These are phyloP conservation scores for Cryphonectria carpinicola DNA, from an alignment of 2,329 filamentous ascomycete genomes.

Conservation along the genomic window DNA sequence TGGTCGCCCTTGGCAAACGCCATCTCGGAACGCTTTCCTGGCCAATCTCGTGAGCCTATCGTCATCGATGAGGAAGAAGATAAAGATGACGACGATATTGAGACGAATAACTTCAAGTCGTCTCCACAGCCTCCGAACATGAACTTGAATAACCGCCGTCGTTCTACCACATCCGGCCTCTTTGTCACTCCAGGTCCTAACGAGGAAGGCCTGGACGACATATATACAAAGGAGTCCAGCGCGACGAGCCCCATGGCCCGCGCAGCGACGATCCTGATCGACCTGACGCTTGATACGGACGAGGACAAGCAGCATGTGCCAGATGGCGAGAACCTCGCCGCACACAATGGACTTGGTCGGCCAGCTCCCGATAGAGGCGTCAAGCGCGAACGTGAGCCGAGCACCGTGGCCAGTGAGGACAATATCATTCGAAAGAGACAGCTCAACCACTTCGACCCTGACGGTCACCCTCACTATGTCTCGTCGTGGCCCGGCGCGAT, in stretches of 20 bases:
- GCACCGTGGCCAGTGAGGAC: not conserved
- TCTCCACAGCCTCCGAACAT: too few species aligned
- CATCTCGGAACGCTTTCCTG: not conserved
- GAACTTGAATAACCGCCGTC: not conserved
- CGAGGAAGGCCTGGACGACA: not conserved
- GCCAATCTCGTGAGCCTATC: not conserved
- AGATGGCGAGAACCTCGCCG: not conserved
- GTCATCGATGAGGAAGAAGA: not conserved
- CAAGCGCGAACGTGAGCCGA: conserved; percentile 13
- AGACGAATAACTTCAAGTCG: too few species aligned
- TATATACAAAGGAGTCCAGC: not conserved
- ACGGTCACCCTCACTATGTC: not conserved
- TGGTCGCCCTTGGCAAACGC: not conserved
- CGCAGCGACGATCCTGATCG: not conserved
- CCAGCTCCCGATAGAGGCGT: not conserved
- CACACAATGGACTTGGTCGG: not conserved
- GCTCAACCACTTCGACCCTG: not conserved
- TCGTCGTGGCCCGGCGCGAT: not conserved
- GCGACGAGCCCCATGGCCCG: not conserved
- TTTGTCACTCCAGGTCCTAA: not conserved
- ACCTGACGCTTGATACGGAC: not conserved
- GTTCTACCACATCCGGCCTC: not conserved
- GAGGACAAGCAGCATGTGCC: not conserved
- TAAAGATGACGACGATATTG: too few species aligned
- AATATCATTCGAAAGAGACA: not conserved